A percentile compares a stretch with the other conserved stretches of the same genome.
phyloP scores from a whole-genome alignment of 768 basidiomycete species.

The Tylopilus vinaceipallidus region DNA sequence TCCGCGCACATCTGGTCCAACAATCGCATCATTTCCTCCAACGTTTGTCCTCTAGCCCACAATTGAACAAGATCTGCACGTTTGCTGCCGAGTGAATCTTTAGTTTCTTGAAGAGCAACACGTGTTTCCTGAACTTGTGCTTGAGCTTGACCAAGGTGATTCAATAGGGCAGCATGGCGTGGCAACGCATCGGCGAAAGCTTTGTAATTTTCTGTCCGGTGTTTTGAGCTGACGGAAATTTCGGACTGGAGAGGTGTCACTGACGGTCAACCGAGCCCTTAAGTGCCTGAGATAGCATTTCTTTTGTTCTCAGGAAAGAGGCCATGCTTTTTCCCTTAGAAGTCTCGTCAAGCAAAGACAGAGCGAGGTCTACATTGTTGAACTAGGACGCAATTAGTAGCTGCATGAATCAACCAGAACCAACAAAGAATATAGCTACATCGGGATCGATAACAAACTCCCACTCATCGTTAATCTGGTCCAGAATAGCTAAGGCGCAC shows the following conservation, averaged over 20 bases:
- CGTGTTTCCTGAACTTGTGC: slow-evolving; percentile 71
- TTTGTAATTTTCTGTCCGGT: slow-evolving; percentile 77
- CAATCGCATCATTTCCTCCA: slow-evolving; percentile 95
- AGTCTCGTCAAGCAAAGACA: slow-evolving; percentile 80
- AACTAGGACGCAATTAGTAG: slow-evolving; percentile 50
- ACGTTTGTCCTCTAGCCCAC: slow-evolving; percentile 83
- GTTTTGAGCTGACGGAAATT: slow-evolving; percentile 3
- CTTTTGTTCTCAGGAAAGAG: slow-evolving; percentile 75
- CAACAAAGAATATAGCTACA: slow-evolving; percentile 42
- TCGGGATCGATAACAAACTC: slow-evolving; percentile 82
- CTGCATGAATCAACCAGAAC: background rate
- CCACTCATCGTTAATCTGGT: slow-evolving; percentile 88
- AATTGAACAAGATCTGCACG: slow-evolving; percentile 88
- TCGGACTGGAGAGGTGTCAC: slow-evolving; percentile 30
- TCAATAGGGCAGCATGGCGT: slow-evolving; percentile 78
- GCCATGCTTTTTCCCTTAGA: slow-evolving; percentile 71
- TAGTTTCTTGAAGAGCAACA: slow-evolving; percentile 69
- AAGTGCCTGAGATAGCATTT: slow-evolving; percentile 73
- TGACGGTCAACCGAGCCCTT: slow-evolving; percentile 87
- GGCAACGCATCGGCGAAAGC: slow-evolving; percentile 93
- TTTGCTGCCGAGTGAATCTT: slow-evolving; percentile 75
- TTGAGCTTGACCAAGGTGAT: slow-evolving; percentile 71
- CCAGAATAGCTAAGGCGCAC: slow-evolving; percentile 61
- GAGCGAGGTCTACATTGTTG: slow-evolving; percentile 90
- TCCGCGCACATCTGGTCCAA: slow-evolving; percentile 85